phyloP scores from a whole-genome alignment of 2,329 filamentous ascomycete genomes.

The Trichoderma afroharzianum region DNA sequence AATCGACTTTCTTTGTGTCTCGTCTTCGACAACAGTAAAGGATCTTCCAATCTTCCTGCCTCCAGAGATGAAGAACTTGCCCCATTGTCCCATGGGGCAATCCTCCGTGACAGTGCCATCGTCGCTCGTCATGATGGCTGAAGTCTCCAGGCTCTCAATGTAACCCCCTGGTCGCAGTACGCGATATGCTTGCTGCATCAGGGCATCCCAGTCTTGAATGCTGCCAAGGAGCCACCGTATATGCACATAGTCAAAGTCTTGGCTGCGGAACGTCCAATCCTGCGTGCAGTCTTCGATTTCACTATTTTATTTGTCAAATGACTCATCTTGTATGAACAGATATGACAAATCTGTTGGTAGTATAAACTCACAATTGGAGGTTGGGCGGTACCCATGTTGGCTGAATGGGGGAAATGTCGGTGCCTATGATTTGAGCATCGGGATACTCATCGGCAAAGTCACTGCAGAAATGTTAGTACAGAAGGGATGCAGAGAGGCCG shows the following conservation, averaged over 20 bases:
- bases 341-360: slow-evolving; percentile 12
- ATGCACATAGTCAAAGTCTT: slow-evolving; percentile 57
- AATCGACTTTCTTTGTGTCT: slow-evolving; percentile 22
- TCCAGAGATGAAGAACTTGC: slow-evolving; percentile 27
- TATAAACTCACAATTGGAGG: slow-evolving; percentile 13
- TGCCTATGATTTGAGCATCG: slow-evolving; percentile 44
- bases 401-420: slow-evolving; percentile 56
- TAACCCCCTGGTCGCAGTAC: slow-evolving; percentile 55
- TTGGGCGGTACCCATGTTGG: slow-evolving; percentile 43
- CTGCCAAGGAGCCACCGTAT: slow-evolving; percentile 54
- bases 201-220: slow-evolving; percentile 51
- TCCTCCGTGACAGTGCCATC: slow-evolving; percentile 29
- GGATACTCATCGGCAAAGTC: slow-evolving; percentile 46
- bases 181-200: slow-evolving; percentile 49
- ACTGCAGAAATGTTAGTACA: slow-evolving; percentile 45
- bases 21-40: slow-evolving; percentile 27
- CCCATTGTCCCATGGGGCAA: slow-evolving; percentile 28
- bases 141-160: slow-evolving; percentile 33
- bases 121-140: slow-evolving; percentile 27
- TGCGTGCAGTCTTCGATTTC: slow-evolving; percentile 33
- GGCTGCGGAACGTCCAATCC: slow-evolving; percentile 28
- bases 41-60: slow-evolving; percentile 30
- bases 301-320: not conserved
- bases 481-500: slow-evolving; percentile 38
- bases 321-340: not conserved